phyloP scores from a whole-genome alignment of 768 basidiomycete genomes.

The Panaeolus papilionaceus region DNA sequence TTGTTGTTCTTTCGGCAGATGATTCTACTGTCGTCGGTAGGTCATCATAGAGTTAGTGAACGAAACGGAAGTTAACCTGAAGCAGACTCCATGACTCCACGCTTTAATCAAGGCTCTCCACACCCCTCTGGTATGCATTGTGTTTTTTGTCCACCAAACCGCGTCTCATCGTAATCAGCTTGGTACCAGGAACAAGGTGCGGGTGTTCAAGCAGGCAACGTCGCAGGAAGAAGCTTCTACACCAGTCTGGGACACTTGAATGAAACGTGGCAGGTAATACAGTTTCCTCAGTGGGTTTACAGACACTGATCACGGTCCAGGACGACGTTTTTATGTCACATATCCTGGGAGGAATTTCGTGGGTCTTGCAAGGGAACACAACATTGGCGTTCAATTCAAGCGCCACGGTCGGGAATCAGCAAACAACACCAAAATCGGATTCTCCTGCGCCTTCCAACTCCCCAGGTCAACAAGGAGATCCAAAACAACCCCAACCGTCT shows the following conservation, averaged over 20 bases:
- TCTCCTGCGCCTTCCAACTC: neutral
- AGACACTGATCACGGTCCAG: constrained; percentile 39
- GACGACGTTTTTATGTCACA: constrained; percentile 74
- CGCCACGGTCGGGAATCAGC: constrained; percentile 49
- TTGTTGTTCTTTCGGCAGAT: constrained; percentile 67
- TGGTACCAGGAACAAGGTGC: constrained; percentile 85
- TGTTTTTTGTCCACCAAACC: neutral
- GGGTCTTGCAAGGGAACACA: constrained; percentile 74
- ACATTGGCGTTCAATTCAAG: constrained; percentile 68
- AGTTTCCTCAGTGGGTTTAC: neutral
- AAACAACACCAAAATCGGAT: neutral
- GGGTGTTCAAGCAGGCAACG: constrained; percentile 55
- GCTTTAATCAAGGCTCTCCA: constrained; percentile 71
- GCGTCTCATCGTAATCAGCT: constrained; percentile 46
- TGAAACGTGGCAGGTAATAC: constrained; percentile 73
- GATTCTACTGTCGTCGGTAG: constrained; percentile 67
- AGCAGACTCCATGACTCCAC: constrained; percentile 52
- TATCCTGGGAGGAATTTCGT: constrained; percentile 75
- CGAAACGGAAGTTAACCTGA: neutral
- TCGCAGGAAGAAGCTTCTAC: constrained; percentile 82
- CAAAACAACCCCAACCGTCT: neutral
- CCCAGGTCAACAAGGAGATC: neutral
- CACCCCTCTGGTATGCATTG: constrained; percentile 71
- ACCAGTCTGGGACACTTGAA: constrained; percentile 82
- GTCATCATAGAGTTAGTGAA: constrained; percentile 16